Evolutionary conservation across 2,329 filamentous ascomycete genomes (phyloP).

Genomic region (Stemphylium beticola): DNA sequence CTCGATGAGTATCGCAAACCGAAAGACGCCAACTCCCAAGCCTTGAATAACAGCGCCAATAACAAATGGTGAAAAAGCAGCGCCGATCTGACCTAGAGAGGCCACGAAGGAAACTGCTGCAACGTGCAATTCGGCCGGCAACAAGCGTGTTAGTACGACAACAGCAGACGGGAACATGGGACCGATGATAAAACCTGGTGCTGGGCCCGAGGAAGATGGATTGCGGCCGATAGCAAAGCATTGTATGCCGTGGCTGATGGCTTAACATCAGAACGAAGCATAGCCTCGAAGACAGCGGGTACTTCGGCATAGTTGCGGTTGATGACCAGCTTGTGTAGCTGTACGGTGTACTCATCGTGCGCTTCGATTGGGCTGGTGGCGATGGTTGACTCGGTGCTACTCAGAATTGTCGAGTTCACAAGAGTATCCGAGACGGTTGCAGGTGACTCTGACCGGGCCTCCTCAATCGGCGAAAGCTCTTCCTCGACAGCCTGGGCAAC

Average conservation of each 20-base stretch:
- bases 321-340: conserved; percentile 77
- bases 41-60: too few relatives aligned
- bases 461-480: conserved; percentile 38
- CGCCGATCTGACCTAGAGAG: too few relatives aligned
- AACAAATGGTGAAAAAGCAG: too few relatives aligned
- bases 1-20: too few relatives aligned
- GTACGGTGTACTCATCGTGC: conserved; percentile 75
- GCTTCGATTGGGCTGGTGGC: conserved; percentile 66
- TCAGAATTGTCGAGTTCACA: conserved; percentile 33
- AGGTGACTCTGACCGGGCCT: conserved; percentile 40
- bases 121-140: too few relatives aligned
- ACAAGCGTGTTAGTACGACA: too few relatives aligned
- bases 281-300: conserved; percentile 85
- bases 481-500: conserved; percentile 45
- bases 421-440: conserved; percentile 39
- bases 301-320: conserved; percentile 83
- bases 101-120: too few relatives aligned
- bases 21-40: too few relatives aligned
- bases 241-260: conserved; percentile 92
- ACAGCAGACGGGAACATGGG: too few relatives aligned
- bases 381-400: conserved; percentile 53
- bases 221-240: conserved; percentile 81
- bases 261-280: conserved; percentile 81
- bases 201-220: conserved; percentile 78
- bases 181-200: too few relatives aligned